Evolutionary conservation across 2,329 filamentous ascomycete genomes (phyloP), one percentile per base, ranked within the genome.

Genomic region (Pyrenophora tritici-repentis): DNA sequence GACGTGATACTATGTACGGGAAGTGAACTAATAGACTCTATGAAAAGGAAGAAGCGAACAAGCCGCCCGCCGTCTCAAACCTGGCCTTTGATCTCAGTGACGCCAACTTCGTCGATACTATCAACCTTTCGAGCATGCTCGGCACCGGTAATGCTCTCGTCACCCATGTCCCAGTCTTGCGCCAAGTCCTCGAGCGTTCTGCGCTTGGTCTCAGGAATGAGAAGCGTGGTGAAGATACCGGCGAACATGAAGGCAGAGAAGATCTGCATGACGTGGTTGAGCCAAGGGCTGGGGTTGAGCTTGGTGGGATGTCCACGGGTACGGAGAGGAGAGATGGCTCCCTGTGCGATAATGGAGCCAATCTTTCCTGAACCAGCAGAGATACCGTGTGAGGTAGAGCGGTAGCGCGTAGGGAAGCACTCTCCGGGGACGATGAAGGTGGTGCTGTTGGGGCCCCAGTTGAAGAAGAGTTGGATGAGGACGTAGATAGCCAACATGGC

Each of bases 221-320:
- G 75, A 2, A 91, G 76, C 0, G 86, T 86, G 2, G 84, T 83
- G 42, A 90, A 75, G 33, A 83, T 81, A 49, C 89, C 89, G 33
- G 81, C 82, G 3, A 92, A 78, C 89, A 91, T 92, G 77, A 92
- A 91, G 9, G 89, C 79, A 0, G 88, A 87, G 72, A 89, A 91
- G 41, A 91, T 87, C 66, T 90, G 81, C 77, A 93, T 86, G 39
- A 92, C 81, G 47, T 88, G 85, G 72, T 88, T 82, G 55, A 92
- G 79, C 82, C 86, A 88, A 2, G 87, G 87, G 13, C 70, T 78
- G 0, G 81, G 78, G 13, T 76, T 71, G 3, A 18, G 32, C 31
- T 48, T 58, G 9, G 52, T 42, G 33, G 43, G 50, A 0, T 79
- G 75, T 24, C 85, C 87, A 22, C 81, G 81, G 10, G 79, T 81